These are phyloP conservation scores for Lentinula sp. DNA, from an alignment of 768 basidiomycete species.

Conservation along the genomic window DNA sequence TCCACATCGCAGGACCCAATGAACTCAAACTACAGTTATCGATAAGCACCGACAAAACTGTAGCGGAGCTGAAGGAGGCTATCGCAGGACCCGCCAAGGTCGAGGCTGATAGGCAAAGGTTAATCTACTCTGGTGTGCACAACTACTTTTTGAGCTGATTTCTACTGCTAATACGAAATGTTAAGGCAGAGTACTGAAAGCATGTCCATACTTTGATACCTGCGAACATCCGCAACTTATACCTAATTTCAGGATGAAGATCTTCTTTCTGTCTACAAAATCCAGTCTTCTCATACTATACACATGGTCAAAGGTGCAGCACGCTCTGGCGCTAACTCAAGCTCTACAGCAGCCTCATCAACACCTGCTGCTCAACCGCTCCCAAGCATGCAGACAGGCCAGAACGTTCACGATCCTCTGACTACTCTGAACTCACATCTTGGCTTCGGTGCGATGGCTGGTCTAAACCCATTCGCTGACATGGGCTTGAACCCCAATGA, in stretches of 20 bases:
- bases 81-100: constrained; percentile 86
- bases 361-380: constrained; percentile 51
- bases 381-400: constrained; percentile 87
- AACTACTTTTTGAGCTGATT: not conserved
- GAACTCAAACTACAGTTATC: constrained; percentile 90
- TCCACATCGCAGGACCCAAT: constrained; percentile 55
- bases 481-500: constrained; percentile 91
- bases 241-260: constrained; percentile 66
- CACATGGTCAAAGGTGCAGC: constrained; percentile 91
- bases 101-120: constrained; percentile 76
- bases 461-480: constrained; percentile 87
- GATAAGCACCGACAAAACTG: constrained; percentile 78
- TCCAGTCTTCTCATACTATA: constrained; percentile 81
- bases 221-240: not conserved
- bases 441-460: constrained; percentile 76
- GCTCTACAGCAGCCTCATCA: constrained; percentile 21
- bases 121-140: constrained; percentile 84
- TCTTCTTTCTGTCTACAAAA: constrained; percentile 77
- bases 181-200: constrained; percentile 70
- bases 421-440: constrained; percentile 75
- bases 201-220: constrained; percentile 17
- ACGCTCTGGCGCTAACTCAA: constrained; percentile 35
- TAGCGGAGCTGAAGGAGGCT: constrained; percentile 84
- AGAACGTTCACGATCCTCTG: constrained; percentile 82
- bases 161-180: not conserved